Base-by-base conservation (phyloP, 2,329 filamentous ascomycete species). In the Bimuria novae-zelandiae region DNA sequence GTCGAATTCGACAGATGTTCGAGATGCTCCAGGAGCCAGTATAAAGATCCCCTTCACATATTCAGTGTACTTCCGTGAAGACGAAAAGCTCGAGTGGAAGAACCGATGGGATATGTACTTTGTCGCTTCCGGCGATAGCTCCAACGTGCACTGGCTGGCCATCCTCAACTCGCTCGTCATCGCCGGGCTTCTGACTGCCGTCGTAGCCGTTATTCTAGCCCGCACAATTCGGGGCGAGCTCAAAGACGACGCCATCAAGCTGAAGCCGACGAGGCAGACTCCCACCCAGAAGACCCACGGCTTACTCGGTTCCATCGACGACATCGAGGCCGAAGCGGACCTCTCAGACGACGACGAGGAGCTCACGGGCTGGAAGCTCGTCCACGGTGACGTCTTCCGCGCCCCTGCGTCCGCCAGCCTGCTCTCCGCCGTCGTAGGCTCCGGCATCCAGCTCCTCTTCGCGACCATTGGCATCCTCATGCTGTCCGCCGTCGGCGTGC, bases 51-150 rank as follows among this genome's bases (percentile, higher is more conserved):
- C 91, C 0, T 95, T 92, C 74, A 89, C 90, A 0, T 96, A 96
- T 75, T 93, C 90, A 3, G 88, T 96, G 12, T 95, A 94, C 74
- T 96, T 92, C 77, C 86, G 90, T 46, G 89, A 95, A 70, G 90
- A 95, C 56, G 83, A 87, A 36, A 84, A 82, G 17, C 79, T 95
- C 45, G 90, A 94, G 59, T 96, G 92, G 92, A 80, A 81, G 51
- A 90, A 87, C 62, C 84, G 91, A 49, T 96, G 92, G 91, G 89
- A 95, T 65, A 77, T 93, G 49, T 96, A 95, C 73, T 95, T 96
- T 75, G 89, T 89, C 54, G 92, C 93, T 71, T 89, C 94, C 68
- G 88, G 90, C 52, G 89, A 93, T 61, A 89, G 89, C 40, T 87
- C 84, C 22, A 86, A 85, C 68, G 90, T 93, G 21, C 91, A 96